Base-by-base conservation (phyloP, 2,329 filamentous ascomycete genomes). In the Ramichloridium luteum region DNA sequence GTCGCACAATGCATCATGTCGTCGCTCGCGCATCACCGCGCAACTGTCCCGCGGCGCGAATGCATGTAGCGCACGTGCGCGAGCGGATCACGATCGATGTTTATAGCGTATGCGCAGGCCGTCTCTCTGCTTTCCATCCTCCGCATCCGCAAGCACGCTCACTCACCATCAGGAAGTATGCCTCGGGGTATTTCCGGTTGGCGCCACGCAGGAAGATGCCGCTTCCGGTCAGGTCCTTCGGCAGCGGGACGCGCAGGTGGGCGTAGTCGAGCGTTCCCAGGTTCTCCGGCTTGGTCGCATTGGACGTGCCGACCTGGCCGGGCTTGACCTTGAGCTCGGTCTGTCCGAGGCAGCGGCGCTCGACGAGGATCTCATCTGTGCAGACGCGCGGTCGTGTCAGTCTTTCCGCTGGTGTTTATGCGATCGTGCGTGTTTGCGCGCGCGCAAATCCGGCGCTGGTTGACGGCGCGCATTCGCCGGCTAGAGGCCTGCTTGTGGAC, bases 181-280 rank as follows among this genome's bases (percentile, higher is more conserved):
- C 90, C 55, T 84, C 84, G 4, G 90, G 88, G 38, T 65, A 70
- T 41, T 65, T 58, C 39, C 65, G 57, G 33, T 68, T 62, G 6
- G 61, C 57, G 54, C 77, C 77, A 37, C 77, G 78, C 50, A 82
- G 79, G 65, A 96, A 96, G 50, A 98, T 92, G 52, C 90, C 90
- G 4, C 86, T 93, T 16, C 70, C 70, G 39, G 77, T 74, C 46
- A 96, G 77, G 43, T 90, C 85, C 59, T 86, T 90, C 30, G 90
- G 90, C 28, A 98, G 64, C 10, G 90, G 88, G 38, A 86, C 88
- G 51, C 88, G 80, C 30, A 98, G 69, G 56, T 98, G 90, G 43
- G 86, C 88, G 58, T 98, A 98, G 59, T 96, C 90, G 55, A 98
- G 93, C 28, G 78, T 74, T 31, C 83, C 84, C 38, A 90, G 66